A percentile compares a stretch with the other conserved stretches of the same genome.
These are phyloP conservation scores for Colletotrichum coccodes DNA, from an alignment of 2,329 filamentous ascomycete genomes.

Conservation along the genomic window DNA sequence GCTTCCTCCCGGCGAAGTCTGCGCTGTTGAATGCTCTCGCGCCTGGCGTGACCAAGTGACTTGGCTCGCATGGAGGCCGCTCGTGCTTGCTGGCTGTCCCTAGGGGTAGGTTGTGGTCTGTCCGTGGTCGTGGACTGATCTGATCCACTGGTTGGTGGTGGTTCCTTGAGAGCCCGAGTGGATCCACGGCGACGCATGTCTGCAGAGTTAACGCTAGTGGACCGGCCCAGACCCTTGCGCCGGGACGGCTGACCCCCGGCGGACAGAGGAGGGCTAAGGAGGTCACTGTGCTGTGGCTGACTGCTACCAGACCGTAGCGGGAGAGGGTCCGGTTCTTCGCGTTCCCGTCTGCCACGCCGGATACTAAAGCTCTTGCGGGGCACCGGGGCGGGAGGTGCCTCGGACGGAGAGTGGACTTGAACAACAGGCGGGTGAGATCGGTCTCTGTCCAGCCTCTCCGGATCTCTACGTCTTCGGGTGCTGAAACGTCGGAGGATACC, in stretches of 20 bases:
- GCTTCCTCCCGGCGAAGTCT: slow-evolving; percentile 78
- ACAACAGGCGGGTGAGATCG: slow-evolving; percentile 78
- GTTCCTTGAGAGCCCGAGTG: slow-evolving; percentile 65
- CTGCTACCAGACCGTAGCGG: slow-evolving; percentile 66
- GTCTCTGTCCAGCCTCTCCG: slow-evolving; percentile 69
- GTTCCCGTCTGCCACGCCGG: slow-evolving; percentile 65
- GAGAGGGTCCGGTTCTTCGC: slow-evolving; percentile 58
- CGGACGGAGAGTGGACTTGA: slow-evolving; percentile 81
- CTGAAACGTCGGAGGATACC: slow-evolving; percentile 90
- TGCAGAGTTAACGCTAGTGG: slow-evolving; percentile 90
- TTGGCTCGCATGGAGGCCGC: slow-evolving; percentile 80
- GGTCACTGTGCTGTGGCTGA: slow-evolving; percentile 80
- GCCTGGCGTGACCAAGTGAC: slow-evolving; percentile 87
- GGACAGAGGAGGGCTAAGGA: slow-evolving; percentile 78
- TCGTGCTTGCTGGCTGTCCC: slow-evolving; percentile 61
- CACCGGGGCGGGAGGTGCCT: slow-evolving; percentile 67
- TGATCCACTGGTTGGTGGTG: slow-evolving; percentile 80
- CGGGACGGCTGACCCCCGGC: slow-evolving; percentile 68
- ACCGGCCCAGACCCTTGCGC: slow-evolving; percentile 80
- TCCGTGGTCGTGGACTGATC: slow-evolving; percentile 75
- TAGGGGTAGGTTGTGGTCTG: slow-evolving; percentile 61
- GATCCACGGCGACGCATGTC: slow-evolving; percentile 76
- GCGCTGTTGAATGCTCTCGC: slow-evolving; percentile 92
- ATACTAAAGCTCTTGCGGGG: slow-evolving; percentile 89
- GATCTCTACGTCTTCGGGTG: slow-evolving; percentile 81